Evolutionary conservation across 345 rosid species (phyloP).

Genomic region (Arabidopsis suecica): DNA sequence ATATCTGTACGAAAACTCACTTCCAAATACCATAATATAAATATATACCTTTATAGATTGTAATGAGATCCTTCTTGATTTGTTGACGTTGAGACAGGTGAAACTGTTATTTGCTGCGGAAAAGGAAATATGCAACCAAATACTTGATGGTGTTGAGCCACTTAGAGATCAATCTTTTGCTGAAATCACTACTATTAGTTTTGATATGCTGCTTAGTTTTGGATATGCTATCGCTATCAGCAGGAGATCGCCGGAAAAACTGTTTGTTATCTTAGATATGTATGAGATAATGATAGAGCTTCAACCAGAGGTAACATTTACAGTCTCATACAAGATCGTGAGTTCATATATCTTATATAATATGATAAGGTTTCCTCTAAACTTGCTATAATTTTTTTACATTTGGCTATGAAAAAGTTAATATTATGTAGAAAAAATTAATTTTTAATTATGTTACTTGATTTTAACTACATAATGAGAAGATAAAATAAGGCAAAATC

Average conservation of each 20-base stretch:
- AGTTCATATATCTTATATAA: too few species aligned
- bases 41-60: too few species aligned
- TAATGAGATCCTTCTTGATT: not conserved
- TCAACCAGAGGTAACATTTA: conserved; percentile 71
- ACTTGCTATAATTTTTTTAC: too few species aligned
- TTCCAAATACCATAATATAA: not conserved
- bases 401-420: too few species aligned
- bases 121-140: conserved; percentile 80
- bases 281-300: conserved; percentile 95
- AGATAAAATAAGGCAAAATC: too few species aligned
- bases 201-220: conserved; percentile 81
- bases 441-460: too few species aligned
- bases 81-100: conserved; percentile 59
- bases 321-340: too few species aligned
- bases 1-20: conserved; percentile 63
- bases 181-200: conserved; percentile 77
- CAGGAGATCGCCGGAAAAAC: conserved; percentile 91
- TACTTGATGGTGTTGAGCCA: conserved; percentile 69
- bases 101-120: conserved; percentile 81
- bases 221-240: conserved; percentile 94
- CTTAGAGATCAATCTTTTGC: conserved; percentile 81
- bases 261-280: conserved; percentile 92
- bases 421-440: too few species aligned
- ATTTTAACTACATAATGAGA: too few species aligned
- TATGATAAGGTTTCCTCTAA: too few species aligned